Base-by-base conservation (phyloP, 768 basidiomycete species). In the Suillus discolor region DNA sequence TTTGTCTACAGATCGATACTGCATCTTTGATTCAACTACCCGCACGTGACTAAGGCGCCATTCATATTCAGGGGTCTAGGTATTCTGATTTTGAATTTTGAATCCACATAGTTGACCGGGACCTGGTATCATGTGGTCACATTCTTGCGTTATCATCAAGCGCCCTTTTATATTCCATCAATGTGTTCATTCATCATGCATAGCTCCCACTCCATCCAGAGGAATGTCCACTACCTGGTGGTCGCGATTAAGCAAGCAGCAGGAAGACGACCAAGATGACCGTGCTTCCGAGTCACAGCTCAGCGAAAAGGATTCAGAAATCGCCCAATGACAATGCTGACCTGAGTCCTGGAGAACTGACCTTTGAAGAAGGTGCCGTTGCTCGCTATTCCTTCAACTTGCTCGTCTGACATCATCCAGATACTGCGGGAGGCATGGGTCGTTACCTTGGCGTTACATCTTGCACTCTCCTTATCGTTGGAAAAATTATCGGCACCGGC, bases 401-500 rank as follows among this genome's bases (percentile, higher is more conserved):
- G 28, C 36, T 23, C n/a, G 34, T 41, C 0, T 13, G 15, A 28
- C 28, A 23, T 39, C 23, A 12, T 18, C 4, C 61, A 85, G 85
- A 81, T 67, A 75, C 81, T 5, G 83, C 83, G 5, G 85, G 85
- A 25, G 86, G 86, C 9, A 85, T 87, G 74, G 85, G 86, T 4
- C 80, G 85, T 47, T 85, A 87, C 69, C 75, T 87, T 0, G 85
- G 86, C 9, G 80, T 87, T 3, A 83, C 83, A 64, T 84, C 81
- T 49, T 87, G 85, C 66, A 87, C 86, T 0, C 79, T 87, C 68
- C 77, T 86, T 23, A 86, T 86, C 39, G 80, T 87, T 36, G 86
- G 86, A 0, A 79, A 80, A 31, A 85, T 88, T 65, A 87, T 87
- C 67, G 86, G 87, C 0, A 88, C 86, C 0, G 87, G 86, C 18